Conservation (phyloP, 140 eudicot genomes). For the Stevia rebaudiana region DNA sequence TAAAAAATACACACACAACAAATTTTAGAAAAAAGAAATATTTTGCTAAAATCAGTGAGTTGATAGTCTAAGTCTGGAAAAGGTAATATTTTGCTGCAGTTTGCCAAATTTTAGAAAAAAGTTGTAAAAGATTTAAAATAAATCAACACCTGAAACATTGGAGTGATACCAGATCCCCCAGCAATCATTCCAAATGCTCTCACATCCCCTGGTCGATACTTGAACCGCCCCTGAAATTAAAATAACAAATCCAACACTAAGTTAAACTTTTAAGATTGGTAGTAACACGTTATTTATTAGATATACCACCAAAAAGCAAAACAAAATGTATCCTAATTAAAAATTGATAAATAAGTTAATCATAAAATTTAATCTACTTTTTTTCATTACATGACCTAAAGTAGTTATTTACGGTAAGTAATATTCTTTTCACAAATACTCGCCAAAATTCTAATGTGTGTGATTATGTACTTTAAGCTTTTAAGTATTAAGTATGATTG, state of each 20-base stretch:
- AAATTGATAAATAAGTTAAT: neutral
- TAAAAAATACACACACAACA: neutral
- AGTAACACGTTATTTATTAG: neutral
- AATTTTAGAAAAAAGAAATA: neutral
- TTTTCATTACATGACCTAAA: no score
- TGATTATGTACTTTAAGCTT: no score
- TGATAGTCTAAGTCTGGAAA: neutral
- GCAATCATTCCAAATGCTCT: slow-evolving; percentile 89
- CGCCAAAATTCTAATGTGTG: neutral
- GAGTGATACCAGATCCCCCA: slow-evolving; percentile 92
- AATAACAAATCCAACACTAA: slow-evolving; percentile 9
- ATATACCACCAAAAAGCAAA: neutral
- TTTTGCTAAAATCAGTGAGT: neutral
- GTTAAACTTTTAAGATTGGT: neutral
- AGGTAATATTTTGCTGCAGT: neutral
- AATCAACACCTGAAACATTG: slow-evolving; percentile 71
- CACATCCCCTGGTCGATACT: slow-evolving; percentile 65
- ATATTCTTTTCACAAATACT: neutral
- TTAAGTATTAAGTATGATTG: no score
- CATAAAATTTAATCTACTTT: neutral
- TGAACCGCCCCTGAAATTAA: slow-evolving; percentile 63
- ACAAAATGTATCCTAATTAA: neutral
- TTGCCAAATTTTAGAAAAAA: neutral
- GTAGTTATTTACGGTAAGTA: no score
- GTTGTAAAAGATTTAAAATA: neutral